These are phyloP conservation scores for Paspalum notatum DNA, from an alignment of 176 grass and related monocot genomes.

Conservation along the genomic window DNA sequence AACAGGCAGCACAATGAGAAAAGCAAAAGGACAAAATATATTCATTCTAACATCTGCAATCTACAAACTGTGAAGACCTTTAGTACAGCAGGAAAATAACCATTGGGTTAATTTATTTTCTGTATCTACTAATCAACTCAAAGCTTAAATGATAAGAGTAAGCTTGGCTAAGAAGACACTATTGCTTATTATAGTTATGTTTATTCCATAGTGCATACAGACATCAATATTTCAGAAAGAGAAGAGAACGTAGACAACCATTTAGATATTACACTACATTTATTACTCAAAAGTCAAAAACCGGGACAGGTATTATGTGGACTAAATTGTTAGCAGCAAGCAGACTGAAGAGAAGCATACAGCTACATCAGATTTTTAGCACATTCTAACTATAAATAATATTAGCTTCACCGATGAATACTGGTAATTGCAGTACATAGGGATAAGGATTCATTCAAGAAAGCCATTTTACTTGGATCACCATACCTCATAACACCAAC, in stretches of 20 bases:
- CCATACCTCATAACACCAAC: conserved; percentile 96
- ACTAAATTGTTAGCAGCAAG: neutral
- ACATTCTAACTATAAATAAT: conserved; percentile 6
- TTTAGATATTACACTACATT: neutral
- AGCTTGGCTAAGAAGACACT: neutral
- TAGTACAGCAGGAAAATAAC: neutral
- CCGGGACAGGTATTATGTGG: neutral
- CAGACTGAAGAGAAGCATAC: neutral
- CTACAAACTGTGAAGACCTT: neutral
- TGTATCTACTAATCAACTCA: neutral
- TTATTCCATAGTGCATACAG: neutral
- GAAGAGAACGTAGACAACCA: neutral
- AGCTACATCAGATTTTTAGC: neutral
- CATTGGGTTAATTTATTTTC: neutral
- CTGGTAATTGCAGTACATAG: neutral
- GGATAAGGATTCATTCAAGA: neutral
- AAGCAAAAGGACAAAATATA: neutral
- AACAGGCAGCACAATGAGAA: neutral
- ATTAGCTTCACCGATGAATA: neutral
- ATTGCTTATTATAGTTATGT: neutral
- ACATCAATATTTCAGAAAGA: neutral
- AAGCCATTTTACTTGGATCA: conserved; percentile 8
- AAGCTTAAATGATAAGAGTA: neutral
- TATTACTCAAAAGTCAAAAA: neutral
- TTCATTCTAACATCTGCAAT: conserved; percentile 11